Evolutionary conservation across 1,284 basidiomycete species (phyloP), one percentile per base, ranked within the genome.

Genomic region (Porodaedalea pini): DNA sequence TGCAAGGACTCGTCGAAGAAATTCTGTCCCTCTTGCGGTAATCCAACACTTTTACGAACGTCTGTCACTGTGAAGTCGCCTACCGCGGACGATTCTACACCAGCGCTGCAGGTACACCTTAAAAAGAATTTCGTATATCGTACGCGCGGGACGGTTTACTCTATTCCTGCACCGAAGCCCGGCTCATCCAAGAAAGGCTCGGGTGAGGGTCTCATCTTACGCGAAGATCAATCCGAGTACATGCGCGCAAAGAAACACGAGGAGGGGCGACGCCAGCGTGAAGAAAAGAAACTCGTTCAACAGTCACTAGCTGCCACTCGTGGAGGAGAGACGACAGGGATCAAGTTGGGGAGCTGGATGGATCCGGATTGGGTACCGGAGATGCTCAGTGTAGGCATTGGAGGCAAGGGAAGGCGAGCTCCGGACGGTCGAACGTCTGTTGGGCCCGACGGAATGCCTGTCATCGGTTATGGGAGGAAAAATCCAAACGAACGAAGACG

Each of bases 21-120:
- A 66, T 99, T 99, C 77, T 99, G 97, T 70, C 96, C 97, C 1
- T 92, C 93, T 7, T 99, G 97, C 70, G 97, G 97, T 40, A 96
- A 95, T 67, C 82, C 94, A 0, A 91, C 97, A 0, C 80, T 99
- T 27, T 75, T 98, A 53, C 89, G 96, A 60, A 89, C 92, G 2
- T 95, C 94, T 2, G 93, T 98, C 39, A 93, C 94, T 1, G 82
- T 95, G 53, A 81, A 86, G 32, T 81, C 85, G 1, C 82, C 88
- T 0, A 75, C 73, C 41, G 80, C 88, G 10, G 72, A 80, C 23
- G 68, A 77, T 6, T 77, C 81, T 58, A 75, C 81, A 11, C 88
- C 83, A 17, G 80, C 75, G 15, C 85, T 92, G 74, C 83, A 87
- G 70, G 80, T 98, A 7, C 94, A 98, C 73, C 83, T 98, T 53